phyloP scores from a whole-genome alignment of 2,329 filamentous ascomycete genomes.

The Xylaria sp. region DNA sequence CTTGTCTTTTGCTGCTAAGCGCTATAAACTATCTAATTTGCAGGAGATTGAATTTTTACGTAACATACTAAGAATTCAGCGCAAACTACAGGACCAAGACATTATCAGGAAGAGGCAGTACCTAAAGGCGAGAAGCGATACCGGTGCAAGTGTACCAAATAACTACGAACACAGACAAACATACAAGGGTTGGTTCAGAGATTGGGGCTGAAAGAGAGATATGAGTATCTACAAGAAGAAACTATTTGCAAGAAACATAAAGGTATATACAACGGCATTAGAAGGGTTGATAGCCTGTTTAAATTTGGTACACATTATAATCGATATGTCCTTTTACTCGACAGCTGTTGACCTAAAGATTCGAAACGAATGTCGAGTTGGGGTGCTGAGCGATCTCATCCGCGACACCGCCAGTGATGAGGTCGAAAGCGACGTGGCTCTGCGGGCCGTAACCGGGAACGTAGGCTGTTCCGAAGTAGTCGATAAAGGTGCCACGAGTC shows the following conservation, averaged over 20 bases:
- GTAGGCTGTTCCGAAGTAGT: slow-evolving; percentile 24
- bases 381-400: neutral
- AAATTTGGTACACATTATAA: slow-evolving; percentile 10
- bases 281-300: slow-evolving; percentile 5
- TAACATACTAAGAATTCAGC: neutral
- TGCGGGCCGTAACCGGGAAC: slow-evolving; percentile 23
- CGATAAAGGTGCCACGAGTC: slow-evolving; percentile 30
- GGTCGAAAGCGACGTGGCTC: slow-evolving; percentile 3
- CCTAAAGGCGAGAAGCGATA: neutral
- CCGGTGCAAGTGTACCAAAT: neutral
- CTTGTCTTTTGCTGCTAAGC: neutral
- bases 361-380: slow-evolving; percentile 22
- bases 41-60: neutral
- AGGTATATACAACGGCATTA: slow-evolving; percentile 29
- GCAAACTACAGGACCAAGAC: neutral
- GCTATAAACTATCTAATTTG: no score
- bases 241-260: neutral
- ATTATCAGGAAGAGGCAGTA: neutral
- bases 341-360: slow-evolving; percentile 6
- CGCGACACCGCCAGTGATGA: neutral
- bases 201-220: neutral
- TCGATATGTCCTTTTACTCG: neutral
- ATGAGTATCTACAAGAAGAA: slow-evolving; percentile 18
- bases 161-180: neutral
- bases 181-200: no score